Evolutionary conservation across 2,329 filamentous ascomycete species (phyloP).

Genomic region (Endothia cerciana): DNA sequence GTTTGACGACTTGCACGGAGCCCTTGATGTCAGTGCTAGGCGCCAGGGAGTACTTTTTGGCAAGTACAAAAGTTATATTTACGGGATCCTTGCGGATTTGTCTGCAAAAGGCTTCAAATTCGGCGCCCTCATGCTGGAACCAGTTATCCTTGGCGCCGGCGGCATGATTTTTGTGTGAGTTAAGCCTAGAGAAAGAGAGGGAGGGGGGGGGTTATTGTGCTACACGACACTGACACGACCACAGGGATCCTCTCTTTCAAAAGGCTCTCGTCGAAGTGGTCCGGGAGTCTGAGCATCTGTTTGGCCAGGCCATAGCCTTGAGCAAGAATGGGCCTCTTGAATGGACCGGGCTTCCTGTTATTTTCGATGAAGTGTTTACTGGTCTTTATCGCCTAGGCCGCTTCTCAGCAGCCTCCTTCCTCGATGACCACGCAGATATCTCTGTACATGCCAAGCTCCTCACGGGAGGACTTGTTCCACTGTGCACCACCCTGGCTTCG

Average conservation of each 20-base stretch:
- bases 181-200: too few relatives aligned
- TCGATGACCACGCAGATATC: slow-evolving; percentile 72
- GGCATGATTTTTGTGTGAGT: slow-evolving; percentile 80
- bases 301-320: slow-evolving; percentile 43
- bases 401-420: slow-evolving; percentile 70
- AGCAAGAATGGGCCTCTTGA: not conserved
- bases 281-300: slow-evolving; percentile 61
- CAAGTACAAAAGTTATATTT: slow-evolving; percentile 51
- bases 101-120: slow-evolving; percentile 62
- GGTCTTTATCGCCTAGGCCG: slow-evolving; percentile 81
- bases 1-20: too few relatives aligned
- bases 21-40: too few relatives aligned
- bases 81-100: slow-evolving; percentile 65
- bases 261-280: slow-evolving; percentile 69
- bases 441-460: slow-evolving; percentile 83
- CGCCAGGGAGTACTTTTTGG: slow-evolving; percentile 48
- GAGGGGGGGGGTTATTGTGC: too few relatives aligned
- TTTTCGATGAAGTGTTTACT: slow-evolving; percentile 89
- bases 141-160: slow-evolving; percentile 78
- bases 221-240: too few relatives aligned
- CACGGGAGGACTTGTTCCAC: slow-evolving; percentile 77
- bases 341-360: slow-evolving; percentile 77
- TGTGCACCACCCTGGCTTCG: slow-evolving; percentile 77
- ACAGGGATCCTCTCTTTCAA: slow-evolving; percentile 80
- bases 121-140: slow-evolving; percentile 79